Base-by-base conservation (phyloP, 352 stramenopile species). In the Pythium vanterpoolii region DNA sequence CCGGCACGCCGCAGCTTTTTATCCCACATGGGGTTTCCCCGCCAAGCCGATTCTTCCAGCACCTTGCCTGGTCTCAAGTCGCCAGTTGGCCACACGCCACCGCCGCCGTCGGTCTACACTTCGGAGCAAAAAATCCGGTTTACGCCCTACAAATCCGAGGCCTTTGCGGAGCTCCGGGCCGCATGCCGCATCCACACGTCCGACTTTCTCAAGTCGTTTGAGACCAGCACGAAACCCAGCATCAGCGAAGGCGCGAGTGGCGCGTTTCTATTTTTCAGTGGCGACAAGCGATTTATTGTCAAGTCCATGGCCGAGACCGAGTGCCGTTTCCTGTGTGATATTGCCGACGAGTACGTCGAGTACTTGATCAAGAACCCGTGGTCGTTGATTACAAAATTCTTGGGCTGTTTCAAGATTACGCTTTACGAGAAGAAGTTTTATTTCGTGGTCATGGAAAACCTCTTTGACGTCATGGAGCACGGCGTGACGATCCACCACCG, bases 361-460 rank as follows among this genome's bases (percentile, higher is more conserved):
- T 94, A 96, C 56, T 56, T 97, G 44, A 82, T 86, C 26, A 60
- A 72, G 49, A 79, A 93, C 30, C 83, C 82, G 21, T 61, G 70
- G 34, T 93, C 81, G 28, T 68, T 95, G 16, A 75, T 97, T 33
- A 96, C 86, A 34, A 90, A 94, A 55, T 97, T 97, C 56, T 93
- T 88, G 56, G 90, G 90, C 0, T 95, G 86, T 58, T 95, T 96
- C 69, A 87, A 83, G 62, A 93, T 97, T 57, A 90, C 76, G 13
- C 72, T 97, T 64, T 96, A 96, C 69, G 84, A 90, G 62, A 90
- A 91, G 50, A 79, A 83, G 10, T 95, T 97, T 55, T 94, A 92
- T 56, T 97, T 97, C 61, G 79, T 97, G 51, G 87, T 97, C 30
- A 97, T 97, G 90, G 87, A 93, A 52, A 97, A 97, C 48, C 71